Percentiles rank a stretch among this genome's conserved stretches.
Evolutionary conservation across 306 rosid genomes (phyloP).

Genomic region (Myrica gale): DNA sequence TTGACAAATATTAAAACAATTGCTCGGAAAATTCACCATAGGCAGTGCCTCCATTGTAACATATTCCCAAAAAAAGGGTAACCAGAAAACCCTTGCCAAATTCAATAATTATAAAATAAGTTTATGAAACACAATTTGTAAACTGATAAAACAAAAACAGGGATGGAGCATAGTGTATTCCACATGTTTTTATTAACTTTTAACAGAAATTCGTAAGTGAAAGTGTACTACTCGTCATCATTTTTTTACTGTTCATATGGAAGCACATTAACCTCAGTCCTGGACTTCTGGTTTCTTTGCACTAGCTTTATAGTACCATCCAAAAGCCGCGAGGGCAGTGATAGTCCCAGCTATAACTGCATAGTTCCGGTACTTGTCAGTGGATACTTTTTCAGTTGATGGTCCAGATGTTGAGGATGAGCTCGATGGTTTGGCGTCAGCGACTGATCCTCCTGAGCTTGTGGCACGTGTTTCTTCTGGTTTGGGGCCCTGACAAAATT

Average conservation of each 20-base stretch:
- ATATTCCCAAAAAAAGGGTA: neutral
- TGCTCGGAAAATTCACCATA: neutral
- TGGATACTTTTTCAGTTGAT: constrained; percentile 63
- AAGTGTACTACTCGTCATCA: neutral
- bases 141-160: neutral
- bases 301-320: constrained; percentile 81
- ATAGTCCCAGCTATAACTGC: constrained; percentile 79
- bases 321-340: constrained; percentile 60
- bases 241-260: constrained; percentile 20
- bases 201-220: neutral
- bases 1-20: neutral
- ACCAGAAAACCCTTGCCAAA: neutral
- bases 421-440: constrained; percentile 58
- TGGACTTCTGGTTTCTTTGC: constrained; percentile 87
- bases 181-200: constrained; percentile 4
- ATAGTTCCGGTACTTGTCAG: constrained; percentile 80
- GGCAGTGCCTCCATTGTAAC: neutral
- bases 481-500: constrained; percentile 66
- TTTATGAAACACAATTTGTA: neutral
- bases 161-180: neutral
- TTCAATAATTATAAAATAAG: constrained; percentile 1
- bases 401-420: constrained; percentile 46
- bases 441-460: constrained; percentile 53
- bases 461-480: constrained; percentile 52
- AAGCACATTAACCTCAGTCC: constrained; percentile 50